Base-by-base conservation (phyloP, 1,139 yeast species). In the Diutina sp. region DNA sequence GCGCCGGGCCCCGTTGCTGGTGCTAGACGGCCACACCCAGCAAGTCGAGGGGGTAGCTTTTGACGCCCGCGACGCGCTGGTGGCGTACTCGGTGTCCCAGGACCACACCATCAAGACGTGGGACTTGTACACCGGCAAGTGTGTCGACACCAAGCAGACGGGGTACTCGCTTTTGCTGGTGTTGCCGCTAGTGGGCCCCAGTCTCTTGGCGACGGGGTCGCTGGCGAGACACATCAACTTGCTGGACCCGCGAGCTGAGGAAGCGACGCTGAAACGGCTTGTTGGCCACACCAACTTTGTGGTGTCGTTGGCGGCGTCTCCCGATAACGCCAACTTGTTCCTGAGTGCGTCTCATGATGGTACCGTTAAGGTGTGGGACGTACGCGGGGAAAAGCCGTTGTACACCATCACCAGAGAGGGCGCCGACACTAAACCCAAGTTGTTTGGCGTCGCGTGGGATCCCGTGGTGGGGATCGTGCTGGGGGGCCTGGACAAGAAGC, bases 341-440 rank as follows among this genome's bases (percentile, higher is more conserved):
- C 83, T 90, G 25, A 87, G 96, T 7, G 96, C 87, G 18, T 90
- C 97, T 14, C 97, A 90, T 67, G 99, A 93, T 69, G 97, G 98
- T 30, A 87, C 96, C 1, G 95, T 87, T 51, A 85, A 90, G 64
- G 87, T 93, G 25, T 93, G 99, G 99, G 99, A 93, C 69, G 80
- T 91, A 12, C 83, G 99, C 65, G 87, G 97, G 2, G 88, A 85
- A 61, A 82, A 85, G 64, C 79, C 95, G n/a, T 76, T 90, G 72
- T 88, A 87, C 69, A 88, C 95, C n/a, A 83, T 91, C 56, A 80
- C 88, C 30, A 81, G 97, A 68, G 84, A 85, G 63, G 76, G 79
- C 44, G 60, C 58, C 3, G 66, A 69, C 38, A 72, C 72, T 21
- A 77, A 58, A 66, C 71, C 63, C 66, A 89, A 90, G 68, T 93